These are phyloP conservation scores for Gremmenia infestans DNA, from an alignment of 2,329 filamentous ascomycete species.

Conservation along the genomic window DNA sequence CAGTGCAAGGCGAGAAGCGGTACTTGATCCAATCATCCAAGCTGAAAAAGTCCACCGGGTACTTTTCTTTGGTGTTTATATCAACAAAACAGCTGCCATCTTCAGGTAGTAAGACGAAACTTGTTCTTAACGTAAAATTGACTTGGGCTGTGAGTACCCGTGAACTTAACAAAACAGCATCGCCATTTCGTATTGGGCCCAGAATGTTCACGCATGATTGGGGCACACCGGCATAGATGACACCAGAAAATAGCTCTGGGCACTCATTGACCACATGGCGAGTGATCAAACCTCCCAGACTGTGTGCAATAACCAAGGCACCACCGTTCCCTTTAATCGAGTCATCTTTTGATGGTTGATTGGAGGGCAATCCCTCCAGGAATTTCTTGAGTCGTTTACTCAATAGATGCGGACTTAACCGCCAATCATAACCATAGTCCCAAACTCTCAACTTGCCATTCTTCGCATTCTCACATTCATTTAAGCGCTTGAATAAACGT, in stretches of 20 bases:
- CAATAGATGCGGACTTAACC: conserved; percentile 73
- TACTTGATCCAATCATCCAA: conserved; percentile 74
- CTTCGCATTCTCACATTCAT: conserved; percentile 67
- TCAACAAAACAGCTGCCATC: conserved; percentile 86
- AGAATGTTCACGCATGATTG: conserved; percentile 88
- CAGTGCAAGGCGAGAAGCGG: conserved; percentile 71
- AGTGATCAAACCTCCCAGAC: conserved; percentile 80
- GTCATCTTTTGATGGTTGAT: conserved; percentile 44
- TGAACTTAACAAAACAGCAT: conserved; percentile 84
- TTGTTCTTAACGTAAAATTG: conserved; percentile 86
- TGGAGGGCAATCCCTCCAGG: conserved; percentile 69
- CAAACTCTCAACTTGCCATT: conserved; percentile 71
- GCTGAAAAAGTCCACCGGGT: conserved; percentile 80
- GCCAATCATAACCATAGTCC: conserved; percentile 95
- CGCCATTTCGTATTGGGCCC: conserved; percentile 84
- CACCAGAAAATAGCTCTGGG: conserved; percentile 80
- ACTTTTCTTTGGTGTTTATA: conserved; percentile 67
- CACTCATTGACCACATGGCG: conserved; percentile 80
- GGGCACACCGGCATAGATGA: conserved; percentile 80
- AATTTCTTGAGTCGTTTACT: conserved; percentile 68
- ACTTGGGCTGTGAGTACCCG: conserved; percentile 88
- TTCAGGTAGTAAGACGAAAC: conserved; percentile 78
- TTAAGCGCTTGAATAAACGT: conserved; percentile 72
- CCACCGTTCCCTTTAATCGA: conserved; percentile 53
- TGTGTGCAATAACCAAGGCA: conserved; percentile 80